Evolutionary conservation across 345 rosid genomes (phyloP).

Genomic region (Erucastrum elatum): DNA sequence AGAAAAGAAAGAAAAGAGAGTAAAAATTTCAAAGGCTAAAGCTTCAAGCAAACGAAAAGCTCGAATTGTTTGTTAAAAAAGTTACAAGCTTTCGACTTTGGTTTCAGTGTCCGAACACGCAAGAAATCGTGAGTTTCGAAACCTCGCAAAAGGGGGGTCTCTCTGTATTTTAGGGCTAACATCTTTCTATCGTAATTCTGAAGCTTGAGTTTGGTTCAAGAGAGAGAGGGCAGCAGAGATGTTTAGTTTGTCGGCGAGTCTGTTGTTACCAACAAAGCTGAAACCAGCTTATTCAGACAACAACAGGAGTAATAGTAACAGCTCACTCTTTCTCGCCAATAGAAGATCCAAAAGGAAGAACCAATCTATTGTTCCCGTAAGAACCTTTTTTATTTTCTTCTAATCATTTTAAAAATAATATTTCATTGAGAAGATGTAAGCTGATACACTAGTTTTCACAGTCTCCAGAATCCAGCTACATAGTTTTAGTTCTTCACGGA

Average conservation of each 20-base stretch:
- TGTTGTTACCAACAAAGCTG: constrained; percentile 47
- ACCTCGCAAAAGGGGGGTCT: constrained; percentile 6
- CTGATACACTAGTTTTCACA: no score
- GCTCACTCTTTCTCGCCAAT: constrained; percentile 45
- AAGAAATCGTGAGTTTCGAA: constrained; percentile 11
- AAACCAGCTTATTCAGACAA: constrained; percentile 53
- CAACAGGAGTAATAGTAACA: constrained; percentile 45
- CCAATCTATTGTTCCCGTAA: constrained; percentile 59
- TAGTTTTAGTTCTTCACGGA: no score
- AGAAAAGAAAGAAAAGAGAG: background rate
- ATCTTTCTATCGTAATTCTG: background rate
- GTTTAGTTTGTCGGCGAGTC: constrained; percentile 52
- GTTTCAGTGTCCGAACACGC: constrained; percentile 26
- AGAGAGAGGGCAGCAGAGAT: constrained; percentile 39
- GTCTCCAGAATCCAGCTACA: no score
- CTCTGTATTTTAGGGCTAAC: constrained; percentile 16
- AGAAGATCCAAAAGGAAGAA: constrained; percentile 55
- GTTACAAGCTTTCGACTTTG: constrained; percentile 26
- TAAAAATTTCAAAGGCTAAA: background rate
- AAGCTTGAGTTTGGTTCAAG: constrained; percentile 1
- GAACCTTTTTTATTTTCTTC: background rate
- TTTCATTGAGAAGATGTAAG: no score
- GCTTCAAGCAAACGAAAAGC: constrained; percentile 22
- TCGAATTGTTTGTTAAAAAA: background rate
- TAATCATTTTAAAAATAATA: no score